A percentile compares a stretch with the other conserved stretches of the same genome.
These are phyloP conservation scores for Euphorbia lathyris DNA, from an alignment of 345 rosid species.

Conservation along the genomic window DNA sequence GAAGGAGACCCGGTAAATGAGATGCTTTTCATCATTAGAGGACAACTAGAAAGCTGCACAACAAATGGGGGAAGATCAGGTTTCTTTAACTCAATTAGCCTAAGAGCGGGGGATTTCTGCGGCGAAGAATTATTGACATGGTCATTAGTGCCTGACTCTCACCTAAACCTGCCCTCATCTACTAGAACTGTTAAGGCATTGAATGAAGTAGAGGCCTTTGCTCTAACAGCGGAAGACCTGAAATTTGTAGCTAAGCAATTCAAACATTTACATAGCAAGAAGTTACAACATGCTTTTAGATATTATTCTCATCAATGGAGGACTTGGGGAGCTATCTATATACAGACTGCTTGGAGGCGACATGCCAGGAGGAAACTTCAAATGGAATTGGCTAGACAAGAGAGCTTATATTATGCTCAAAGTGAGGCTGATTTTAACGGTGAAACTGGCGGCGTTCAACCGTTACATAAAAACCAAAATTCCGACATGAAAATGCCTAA, in stretches of 20 bases:
- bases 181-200: conserved; percentile 6
- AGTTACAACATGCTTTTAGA: conserved; percentile 6
- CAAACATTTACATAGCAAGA: conserved; percentile 6
- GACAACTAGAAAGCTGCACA: conserved; percentile 1
- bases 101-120: conserved; percentile 8
- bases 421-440: background rate
- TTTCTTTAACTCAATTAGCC: conserved; percentile 1
- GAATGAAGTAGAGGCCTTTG: conserved; percentile 8
- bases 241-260: conserved; percentile 4
- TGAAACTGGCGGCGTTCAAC: background rate
- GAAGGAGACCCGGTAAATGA: conserved; percentile 10
- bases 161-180: background rate
- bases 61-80: conserved; percentile 2
- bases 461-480: background rate
- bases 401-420: background rate
- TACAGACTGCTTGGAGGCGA: conserved; percentile 7
- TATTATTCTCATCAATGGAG: conserved; percentile 13
- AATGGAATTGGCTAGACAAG: conserved; percentile 10
- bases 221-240: conserved; percentile 9
- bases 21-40: conserved; percentile 12
- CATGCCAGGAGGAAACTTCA: background rate
- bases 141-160: background rate
- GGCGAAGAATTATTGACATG: conserved; percentile 9
- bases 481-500: background rate
- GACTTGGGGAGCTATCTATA: conserved; percentile 8